Evolutionary conservation across 345 rosid genomes (phyloP), one percentile per base, ranked within the genome.

Genomic region (Aquilaria malaccensis): DNA sequence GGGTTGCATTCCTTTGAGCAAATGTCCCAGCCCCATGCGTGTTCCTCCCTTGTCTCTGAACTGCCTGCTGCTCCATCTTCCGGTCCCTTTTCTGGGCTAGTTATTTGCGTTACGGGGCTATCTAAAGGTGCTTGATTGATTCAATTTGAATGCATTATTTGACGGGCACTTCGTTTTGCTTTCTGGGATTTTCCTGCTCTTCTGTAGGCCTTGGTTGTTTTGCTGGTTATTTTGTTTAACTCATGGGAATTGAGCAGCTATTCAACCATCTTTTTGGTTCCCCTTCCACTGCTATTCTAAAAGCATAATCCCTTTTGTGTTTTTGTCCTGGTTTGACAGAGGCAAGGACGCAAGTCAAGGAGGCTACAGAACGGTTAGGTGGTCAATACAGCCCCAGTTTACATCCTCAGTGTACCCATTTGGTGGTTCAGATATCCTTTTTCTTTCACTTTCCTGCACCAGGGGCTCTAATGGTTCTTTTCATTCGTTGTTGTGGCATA

Each of bases 391-490:
- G 95, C 71, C 84, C 94, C 7, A 70, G 80, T 71, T 82, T 93
- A 63, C 91, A 89, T 80, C 84, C 82, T 29, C 91, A 72, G 29
- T 93, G 97, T 65, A 89, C 97, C 63, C 98, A 89, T 81, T 83
- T 93, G 86, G 88, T 93, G 69, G 96, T 89, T 47, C 96, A 89
- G 82, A 93, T 93, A 93, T 93, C 97, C 97, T 89, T 81, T 69
- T 11, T 33, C 10, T 31, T 37, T 52, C 7, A 37, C 43, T 37
- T 37, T 9, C 43, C 7, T 5, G 3, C 7, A 9, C 43, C 43
- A 37, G 43, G 43, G 7, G 43, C 43, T 5, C 54, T 49, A 29
- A 41, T 52, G 33, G 58, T 33, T 62, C 14, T 22, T 61, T 43
- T 13, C 12, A 33, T 37, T 30, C 33, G 22, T 33, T 46, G 47